phyloP scores from a whole-genome alignment of 768 basidiomycete species.

The Punctularia strigosozonata region DNA sequence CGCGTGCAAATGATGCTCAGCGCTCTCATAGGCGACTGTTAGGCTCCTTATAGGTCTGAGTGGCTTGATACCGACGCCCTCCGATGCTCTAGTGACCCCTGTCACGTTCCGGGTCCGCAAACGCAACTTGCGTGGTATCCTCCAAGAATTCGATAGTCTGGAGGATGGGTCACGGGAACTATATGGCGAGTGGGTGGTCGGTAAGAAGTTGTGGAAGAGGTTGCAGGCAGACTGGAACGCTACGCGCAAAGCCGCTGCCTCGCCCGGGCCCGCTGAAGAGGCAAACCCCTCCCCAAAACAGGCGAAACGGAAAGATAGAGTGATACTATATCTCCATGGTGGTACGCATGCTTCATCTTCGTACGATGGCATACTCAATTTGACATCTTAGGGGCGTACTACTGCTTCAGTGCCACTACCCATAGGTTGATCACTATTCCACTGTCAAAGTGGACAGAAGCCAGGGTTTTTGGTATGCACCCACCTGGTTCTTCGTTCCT shows the following conservation, averaged over 20 bases:
- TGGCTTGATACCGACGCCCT: conserved; percentile 76
- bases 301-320: conserved; percentile 51
- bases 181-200: conserved; percentile 95
- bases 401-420: conserved; percentile 81
- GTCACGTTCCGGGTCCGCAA: conserved; percentile 78
- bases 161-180: conserved; percentile 77
- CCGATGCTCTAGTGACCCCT: conserved; percentile 89
- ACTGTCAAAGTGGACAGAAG: conserved; percentile 77
- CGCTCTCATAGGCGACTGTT: conserved; percentile 26
- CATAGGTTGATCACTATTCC: conserved; percentile 88
- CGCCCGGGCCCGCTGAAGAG: background rate
- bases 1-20: background rate
- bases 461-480: conserved; percentile 73
- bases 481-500: conserved; percentile 18
- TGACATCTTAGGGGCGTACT: conserved; percentile 66
- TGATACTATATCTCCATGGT: conserved; percentile 91
- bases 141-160: conserved; percentile 56
- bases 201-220: conserved; percentile 78
- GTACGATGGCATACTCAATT: conserved; percentile 3
- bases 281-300: conserved; percentile 6
- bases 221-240: conserved; percentile 75
- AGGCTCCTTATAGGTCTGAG: conserved; percentile 65
- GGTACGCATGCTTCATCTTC: conserved; percentile 33
- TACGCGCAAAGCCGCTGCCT: conserved; percentile 8
- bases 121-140: conserved; percentile 67